Percentiles rank a stretch among this genome's conserved stretches.
Conservation (phyloP, 1,139 yeast species). For the Blastobotrys apis region DNA sequence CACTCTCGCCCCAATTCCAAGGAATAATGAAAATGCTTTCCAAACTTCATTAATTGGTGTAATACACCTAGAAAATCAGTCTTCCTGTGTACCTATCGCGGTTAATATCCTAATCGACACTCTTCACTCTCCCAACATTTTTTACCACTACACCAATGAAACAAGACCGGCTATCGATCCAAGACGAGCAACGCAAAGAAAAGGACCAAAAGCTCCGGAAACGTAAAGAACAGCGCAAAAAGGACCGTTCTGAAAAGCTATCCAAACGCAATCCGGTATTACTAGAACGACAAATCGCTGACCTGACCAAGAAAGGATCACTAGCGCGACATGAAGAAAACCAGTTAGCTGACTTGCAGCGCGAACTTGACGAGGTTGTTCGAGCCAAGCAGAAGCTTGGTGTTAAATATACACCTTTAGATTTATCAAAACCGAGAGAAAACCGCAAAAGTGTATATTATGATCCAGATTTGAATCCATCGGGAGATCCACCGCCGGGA, state of each 20-base stretch:
- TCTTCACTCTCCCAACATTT: too few relatives aligned
- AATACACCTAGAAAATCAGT: too few relatives aligned
- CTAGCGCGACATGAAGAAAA: constrained; percentile 18
- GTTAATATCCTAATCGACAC: too few relatives aligned
- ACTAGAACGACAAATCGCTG: constrained; percentile 23
- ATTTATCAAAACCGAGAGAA: constrained; percentile 1
- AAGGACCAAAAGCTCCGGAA: constrained; percentile 31
- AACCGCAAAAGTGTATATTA: constrained; percentile 27
- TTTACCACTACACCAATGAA: constrained; percentile 10
- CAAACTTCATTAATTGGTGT: too few relatives aligned
- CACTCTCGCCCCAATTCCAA: too few relatives aligned
- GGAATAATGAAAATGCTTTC: too few relatives aligned
- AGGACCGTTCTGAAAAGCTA: constrained; percentile 22
- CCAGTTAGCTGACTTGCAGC: constrained; percentile 21
- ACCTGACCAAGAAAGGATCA: constrained; percentile 16
- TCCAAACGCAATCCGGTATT: constrained; percentile 22
- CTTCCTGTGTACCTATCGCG: too few relatives aligned
- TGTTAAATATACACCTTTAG: constrained; percentile 13
- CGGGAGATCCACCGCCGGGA: constrained; percentile 29
- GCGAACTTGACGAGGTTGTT: constrained; percentile 22
- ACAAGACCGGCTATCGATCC: constrained; percentile 21
- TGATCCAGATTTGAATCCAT: constrained; percentile 30
- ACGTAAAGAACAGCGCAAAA: constrained; percentile 26
- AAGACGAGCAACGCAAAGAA: constrained; percentile 29
- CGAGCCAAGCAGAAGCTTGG: constrained; percentile 29